These are phyloP conservation scores for Lenzites betulinus DNA, from an alignment of 768 basidiomycete species.

Conservation along the genomic window DNA sequence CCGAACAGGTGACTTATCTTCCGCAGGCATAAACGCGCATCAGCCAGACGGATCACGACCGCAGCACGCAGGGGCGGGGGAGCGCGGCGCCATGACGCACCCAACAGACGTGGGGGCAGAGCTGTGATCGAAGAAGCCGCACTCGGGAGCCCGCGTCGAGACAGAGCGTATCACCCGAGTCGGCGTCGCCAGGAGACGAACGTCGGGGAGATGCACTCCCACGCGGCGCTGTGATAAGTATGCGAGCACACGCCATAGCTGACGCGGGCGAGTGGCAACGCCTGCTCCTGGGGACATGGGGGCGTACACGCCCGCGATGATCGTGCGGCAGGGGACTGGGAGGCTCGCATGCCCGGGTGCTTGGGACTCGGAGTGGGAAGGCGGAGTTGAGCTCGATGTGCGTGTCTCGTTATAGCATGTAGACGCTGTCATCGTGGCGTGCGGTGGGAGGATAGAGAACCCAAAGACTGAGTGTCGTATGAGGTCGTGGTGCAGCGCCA, in stretches of 20 bases:
- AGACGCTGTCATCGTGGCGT: not conserved
- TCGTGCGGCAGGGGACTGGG: not conserved
- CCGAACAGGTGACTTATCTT: too few relatives aligned
- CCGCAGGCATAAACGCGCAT: too few relatives aligned
- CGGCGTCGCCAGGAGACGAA: not conserved
- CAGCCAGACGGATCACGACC: too few relatives aligned
- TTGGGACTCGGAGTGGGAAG: not conserved
- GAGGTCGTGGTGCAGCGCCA: too few relatives aligned
- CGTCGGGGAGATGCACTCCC: conserved; percentile 8
- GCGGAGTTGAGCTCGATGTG: not conserved
- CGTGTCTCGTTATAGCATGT: not conserved
- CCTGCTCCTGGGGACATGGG: not conserved
- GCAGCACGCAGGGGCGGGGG: too few relatives aligned
- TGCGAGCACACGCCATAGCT: not conserved
- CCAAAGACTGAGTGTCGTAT: too few relatives aligned
- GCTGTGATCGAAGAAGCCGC: not conserved
- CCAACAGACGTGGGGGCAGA: too few relatives aligned
- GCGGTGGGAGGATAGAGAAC: not conserved
- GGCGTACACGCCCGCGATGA: not conserved
- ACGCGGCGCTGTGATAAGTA: not conserved
- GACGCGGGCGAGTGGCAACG: not conserved
- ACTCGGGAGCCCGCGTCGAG: not conserved
- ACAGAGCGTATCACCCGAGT: not conserved
- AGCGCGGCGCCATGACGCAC: too few relatives aligned
- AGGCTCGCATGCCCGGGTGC: not conserved